Percentiles rank a stretch among this genome's conserved stretches.
Evolutionary conservation across 768 basidiomycete genomes (phyloP).

Genomic region (Lactarius hatsudake): DNA sequence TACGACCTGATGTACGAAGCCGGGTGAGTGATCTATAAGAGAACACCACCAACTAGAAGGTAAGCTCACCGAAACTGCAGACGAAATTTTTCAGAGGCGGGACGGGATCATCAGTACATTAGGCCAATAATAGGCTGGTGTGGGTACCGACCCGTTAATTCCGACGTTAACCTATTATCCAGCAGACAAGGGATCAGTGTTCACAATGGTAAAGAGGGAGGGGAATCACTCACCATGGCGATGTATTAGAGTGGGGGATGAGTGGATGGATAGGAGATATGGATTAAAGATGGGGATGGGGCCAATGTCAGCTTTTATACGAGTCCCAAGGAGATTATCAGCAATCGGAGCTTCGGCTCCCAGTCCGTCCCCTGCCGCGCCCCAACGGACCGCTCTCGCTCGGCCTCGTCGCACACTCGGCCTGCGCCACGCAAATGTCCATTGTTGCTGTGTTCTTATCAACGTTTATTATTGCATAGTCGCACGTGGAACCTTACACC

Average conservation of each 20-base stretch:
- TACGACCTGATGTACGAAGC: constrained; percentile 67
- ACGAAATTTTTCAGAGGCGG: constrained; percentile 24
- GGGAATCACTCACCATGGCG: constrained; percentile 2
- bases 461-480: neutral
- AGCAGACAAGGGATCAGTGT: neutral
- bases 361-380: neutral
- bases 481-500: neutral
- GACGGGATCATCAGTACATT: constrained; percentile 16
- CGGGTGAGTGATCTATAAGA: neutral
- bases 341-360: constrained; percentile 23
- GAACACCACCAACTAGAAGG: neutral
- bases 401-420: constrained; percentile 2
- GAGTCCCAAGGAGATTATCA: constrained; percentile 1
- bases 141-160: constrained; percentile 81
- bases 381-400: constrained; percentile 10
- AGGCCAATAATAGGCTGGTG: neutral
- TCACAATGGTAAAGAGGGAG: neutral
- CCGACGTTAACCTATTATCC: constrained; percentile 72
- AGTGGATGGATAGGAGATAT: constrained; percentile 2
- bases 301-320: constrained; percentile 6
- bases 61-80: constrained; percentile 63
- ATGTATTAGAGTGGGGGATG: neutral
- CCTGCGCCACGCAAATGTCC: constrained; percentile 9
- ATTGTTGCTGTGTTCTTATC: neutral
- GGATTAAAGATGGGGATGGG: constrained; percentile 13